phyloP scores from a whole-genome alignment of 495 filamentous ascomycete genomes.

The Apodospora peruviana region DNA sequence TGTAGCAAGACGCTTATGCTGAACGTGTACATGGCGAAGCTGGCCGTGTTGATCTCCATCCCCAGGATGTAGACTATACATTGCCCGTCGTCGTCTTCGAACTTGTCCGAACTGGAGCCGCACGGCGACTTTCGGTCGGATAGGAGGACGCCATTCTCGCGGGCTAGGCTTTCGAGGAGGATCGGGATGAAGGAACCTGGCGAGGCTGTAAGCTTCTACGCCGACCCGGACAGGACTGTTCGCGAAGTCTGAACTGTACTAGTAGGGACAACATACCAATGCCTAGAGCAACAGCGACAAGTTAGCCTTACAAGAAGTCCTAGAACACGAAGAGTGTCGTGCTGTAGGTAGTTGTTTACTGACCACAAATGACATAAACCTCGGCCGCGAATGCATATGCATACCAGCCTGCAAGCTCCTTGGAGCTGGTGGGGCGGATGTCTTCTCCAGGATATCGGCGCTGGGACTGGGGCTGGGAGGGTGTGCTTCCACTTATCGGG shows the following conservation, averaged over 20 bases:
- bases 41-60: conserved; percentile 86
- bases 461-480: conserved; percentile 1
- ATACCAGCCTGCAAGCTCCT: conserved; percentile 92
- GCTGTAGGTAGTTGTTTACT: conserved; percentile 13
- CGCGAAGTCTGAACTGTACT: neutral
- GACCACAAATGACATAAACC: conserved; percentile 93
- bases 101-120: conserved; percentile 37
- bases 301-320: no score
- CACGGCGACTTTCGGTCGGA: conserved; percentile 71
- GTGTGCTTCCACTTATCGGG: neutral
- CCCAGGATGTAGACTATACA: conserved; percentile 82
- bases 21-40: conserved; percentile 98
- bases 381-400: conserved; percentile 97
- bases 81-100: conserved; percentile 47
- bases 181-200: conserved; percentile 94
- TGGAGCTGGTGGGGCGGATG: conserved; percentile 75
- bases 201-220: conserved; percentile 6
- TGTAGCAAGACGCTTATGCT: conserved; percentile 86
- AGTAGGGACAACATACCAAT: conserved; percentile 18
- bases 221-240: neutral
- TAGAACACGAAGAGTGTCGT: no score
- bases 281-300: conserved; percentile 4
- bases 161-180: conserved; percentile 84
- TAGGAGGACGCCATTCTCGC: conserved; percentile 79
- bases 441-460: conserved; percentile 73